Evolutionary conservation across 1,284 basidiomycete species (phyloP).

Genomic region (Porodaedalea pini): DNA sequence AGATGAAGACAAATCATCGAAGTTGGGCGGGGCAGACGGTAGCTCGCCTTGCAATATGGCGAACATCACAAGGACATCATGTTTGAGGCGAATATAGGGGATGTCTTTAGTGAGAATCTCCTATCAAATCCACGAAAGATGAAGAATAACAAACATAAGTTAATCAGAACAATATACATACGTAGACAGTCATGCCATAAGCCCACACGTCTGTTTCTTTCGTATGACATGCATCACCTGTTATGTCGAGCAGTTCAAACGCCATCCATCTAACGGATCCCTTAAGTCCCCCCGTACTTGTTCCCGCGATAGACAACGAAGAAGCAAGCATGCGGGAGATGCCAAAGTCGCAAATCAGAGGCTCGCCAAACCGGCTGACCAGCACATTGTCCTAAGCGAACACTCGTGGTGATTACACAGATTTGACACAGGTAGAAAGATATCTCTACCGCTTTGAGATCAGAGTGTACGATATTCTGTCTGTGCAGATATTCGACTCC

Average conservation of each 20-base stretch:
- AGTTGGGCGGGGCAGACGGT: neutral
- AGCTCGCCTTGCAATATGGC: constrained; percentile 3
- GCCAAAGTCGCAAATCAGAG: constrained; percentile 13
- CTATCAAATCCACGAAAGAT: neutral
- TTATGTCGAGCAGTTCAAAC: neutral
- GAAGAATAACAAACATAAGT: no score
- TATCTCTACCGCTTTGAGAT: constrained; percentile 5
- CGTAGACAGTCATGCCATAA: neutral
- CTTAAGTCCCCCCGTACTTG: neutral
- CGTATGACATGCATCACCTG: neutral
- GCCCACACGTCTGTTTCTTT: constrained; percentile 6
- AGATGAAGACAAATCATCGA: no score
- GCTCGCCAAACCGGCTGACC: neutral
- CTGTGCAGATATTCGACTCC: constrained; percentile 9
- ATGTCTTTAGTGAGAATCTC: constrained; percentile 1
- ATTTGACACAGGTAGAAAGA: neutral
- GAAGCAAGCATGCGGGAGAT: constrained; percentile 11
- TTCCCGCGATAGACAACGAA: neutral
- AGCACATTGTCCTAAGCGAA: constrained; percentile 11
- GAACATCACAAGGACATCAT: constrained; percentile 6
- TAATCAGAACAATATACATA: no score
- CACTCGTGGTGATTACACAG: neutral
- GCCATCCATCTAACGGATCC: neutral
- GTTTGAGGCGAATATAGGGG: neutral
- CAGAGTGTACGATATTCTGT: constrained; percentile 7